These are phyloP conservation scores for Irpex sp. DNA, from an alignment of 1,284 basidiomycete species.

Conservation along the genomic window DNA sequence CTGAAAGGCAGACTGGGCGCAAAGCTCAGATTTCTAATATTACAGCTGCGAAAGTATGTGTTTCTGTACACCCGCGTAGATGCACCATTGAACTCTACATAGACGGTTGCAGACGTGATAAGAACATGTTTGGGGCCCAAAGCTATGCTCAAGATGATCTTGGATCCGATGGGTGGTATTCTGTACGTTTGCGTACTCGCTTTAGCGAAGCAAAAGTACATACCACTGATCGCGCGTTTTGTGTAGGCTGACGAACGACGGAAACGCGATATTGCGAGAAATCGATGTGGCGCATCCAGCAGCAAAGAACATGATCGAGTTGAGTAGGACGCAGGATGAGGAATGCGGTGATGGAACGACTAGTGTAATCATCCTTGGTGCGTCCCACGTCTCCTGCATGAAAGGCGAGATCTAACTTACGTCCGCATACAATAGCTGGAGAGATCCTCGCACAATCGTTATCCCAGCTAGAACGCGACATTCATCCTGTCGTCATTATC, in stretches of 20 bases:
- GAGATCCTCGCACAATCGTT: conserved; percentile 97
- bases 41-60: conserved; percentile 87
- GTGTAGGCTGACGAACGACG: conserved; percentile 91
- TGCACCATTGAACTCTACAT: conserved; percentile 7
- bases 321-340: conserved; percentile 96
- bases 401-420: not conserved
- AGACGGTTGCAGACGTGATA: conserved; percentile 99
- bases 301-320: conserved; percentile 99
- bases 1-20: conserved; percentile 89
- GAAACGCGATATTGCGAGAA: conserved; percentile 95
- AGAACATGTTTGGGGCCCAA: conserved; percentile 96
- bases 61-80: not conserved
- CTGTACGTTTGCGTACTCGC: conserved; percentile 50
- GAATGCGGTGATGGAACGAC: conserved; percentile 99
- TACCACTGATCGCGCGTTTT: not conserved
- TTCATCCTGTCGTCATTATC: conserved; percentile 99
- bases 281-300: conserved; percentile 98
- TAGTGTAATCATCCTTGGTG: conserved; percentile 94
- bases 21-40: conserved; percentile 98
- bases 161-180: conserved; percentile 97
- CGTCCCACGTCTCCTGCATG: conserved; percentile 22
- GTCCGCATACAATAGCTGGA: conserved; percentile 60
- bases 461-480: conserved; percentile 90
- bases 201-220: not conserved
- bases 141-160: conserved; percentile 99